Percentiles rank a stretch among this genome's conserved stretches.
Evolutionary conservation across 202 grass and related monocot genomes (phyloP).

Genomic region (Elaeis oleifera): DNA sequence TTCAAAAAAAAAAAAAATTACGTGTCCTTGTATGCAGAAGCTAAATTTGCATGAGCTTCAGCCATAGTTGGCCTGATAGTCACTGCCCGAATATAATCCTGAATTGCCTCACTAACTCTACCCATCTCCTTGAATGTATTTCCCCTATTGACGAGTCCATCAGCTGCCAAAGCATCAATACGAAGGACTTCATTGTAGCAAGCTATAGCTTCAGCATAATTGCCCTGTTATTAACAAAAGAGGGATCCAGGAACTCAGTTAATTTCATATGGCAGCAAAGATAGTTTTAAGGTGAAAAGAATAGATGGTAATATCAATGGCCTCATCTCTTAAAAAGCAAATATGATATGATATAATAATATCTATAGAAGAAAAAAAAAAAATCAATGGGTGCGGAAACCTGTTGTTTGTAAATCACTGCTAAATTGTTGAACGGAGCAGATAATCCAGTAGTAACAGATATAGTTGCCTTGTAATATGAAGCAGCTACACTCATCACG

Average conservation of each 20-base stretch:
- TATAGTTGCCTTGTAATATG: slow-evolving; percentile 91
- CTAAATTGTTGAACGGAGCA: slow-evolving; percentile 93
- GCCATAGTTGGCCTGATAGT: slow-evolving; percentile 82
- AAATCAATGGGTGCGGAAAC: slow-evolving; percentile 10
- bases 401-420: slow-evolving; percentile 99
- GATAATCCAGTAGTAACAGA: slow-evolving; percentile 82
- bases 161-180: slow-evolving; percentile 78
- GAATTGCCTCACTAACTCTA: slow-evolving; percentile 87
- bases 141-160: slow-evolving; percentile 93
- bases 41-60: slow-evolving; percentile 96
- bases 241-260: neutral
- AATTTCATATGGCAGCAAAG: neutral
- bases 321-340: too few species aligned
- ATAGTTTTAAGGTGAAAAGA: too few species aligned
- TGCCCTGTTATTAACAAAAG: slow-evolving; percentile 49
- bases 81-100: slow-evolving; percentile 86
- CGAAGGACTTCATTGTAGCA: slow-evolving; percentile 89
- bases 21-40: slow-evolving; percentile 99
- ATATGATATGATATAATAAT: too few species aligned
- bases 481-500: slow-evolving; percentile 62
- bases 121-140: slow-evolving; percentile 98
- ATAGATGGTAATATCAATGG: too few species aligned
- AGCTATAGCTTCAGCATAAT: slow-evolving; percentile 90
- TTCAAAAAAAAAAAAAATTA: slow-evolving; percentile 11
- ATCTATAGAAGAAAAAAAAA: too few species aligned